Evolutionary conservation across 2,329 filamentous ascomycete species (phyloP).

Genomic region (Hypomyces rosellus): DNA sequence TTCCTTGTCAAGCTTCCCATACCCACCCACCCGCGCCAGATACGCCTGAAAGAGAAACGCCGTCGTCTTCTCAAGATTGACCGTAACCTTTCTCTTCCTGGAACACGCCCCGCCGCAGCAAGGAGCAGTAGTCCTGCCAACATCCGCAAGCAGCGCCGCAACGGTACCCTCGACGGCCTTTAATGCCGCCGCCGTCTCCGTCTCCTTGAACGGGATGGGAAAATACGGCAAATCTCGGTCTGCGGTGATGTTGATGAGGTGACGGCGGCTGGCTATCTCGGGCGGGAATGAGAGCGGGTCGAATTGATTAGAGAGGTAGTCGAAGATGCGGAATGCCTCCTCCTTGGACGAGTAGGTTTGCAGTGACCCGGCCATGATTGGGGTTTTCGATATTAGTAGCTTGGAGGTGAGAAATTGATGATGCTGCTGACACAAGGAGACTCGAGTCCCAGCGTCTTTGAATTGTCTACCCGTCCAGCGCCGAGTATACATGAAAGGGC

Average conservation of each 20-base stretch:
- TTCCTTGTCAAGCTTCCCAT: slow-evolving; percentile 31
- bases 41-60: slow-evolving; percentile 36
- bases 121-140: slow-evolving; percentile 7
- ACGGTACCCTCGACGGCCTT: slow-evolving; percentile 37
- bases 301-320: slow-evolving; percentile 19
- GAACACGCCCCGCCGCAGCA: slow-evolving; percentile 6
- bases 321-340: slow-evolving; percentile 20
- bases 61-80: slow-evolving; percentile 35
- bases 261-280: slow-evolving; percentile 18
- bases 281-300: slow-evolving; percentile 24
- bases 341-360: slow-evolving; percentile 17
- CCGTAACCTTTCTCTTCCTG: slow-evolving; percentile 17
- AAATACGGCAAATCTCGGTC: slow-evolving; percentile 35
- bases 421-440: too few relatives aligned
- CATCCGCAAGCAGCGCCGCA: slow-evolving; percentile 26
- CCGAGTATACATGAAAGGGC: too few relatives aligned
- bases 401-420: too few relatives aligned
- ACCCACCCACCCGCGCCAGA: slow-evolving; percentile 30
- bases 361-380: slow-evolving; percentile 10
- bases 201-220: slow-evolving; percentile 42
- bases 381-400: too few relatives aligned
- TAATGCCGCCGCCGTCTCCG: slow-evolving; percentile 36
- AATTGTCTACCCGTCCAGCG: too few relatives aligned
- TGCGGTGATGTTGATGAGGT: slow-evolving; percentile 27
- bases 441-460: too few relatives aligned